phyloP scores from a whole-genome alignment of 306 rosid genomes.

The Cicer judaicum region DNA sequence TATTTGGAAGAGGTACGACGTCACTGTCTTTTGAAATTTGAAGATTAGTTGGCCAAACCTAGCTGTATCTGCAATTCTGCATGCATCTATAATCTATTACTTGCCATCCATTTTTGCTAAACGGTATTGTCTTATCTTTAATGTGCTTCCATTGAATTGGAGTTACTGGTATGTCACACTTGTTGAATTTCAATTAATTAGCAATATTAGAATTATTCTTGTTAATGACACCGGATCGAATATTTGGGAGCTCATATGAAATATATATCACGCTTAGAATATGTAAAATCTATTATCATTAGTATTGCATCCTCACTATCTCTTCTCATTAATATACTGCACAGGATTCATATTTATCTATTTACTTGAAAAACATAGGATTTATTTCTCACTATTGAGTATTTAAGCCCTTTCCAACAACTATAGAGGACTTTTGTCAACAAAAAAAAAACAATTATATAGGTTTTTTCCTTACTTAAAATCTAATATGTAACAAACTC shows the following conservation, averaged over 20 bases:
- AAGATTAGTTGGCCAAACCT: neutral
- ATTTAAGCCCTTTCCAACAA: neutral
- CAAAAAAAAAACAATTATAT: no score
- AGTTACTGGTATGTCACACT: neutral
- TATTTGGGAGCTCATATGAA: no score
- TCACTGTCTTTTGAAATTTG: neutral
- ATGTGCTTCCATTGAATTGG: neutral
- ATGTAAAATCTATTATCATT: no score
- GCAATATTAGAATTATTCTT: no score
- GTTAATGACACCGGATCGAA: no score
- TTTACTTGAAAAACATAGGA: no score
- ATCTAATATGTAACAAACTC: no score
- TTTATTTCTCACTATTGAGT: neutral
- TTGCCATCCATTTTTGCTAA: neutral
- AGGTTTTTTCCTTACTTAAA: neutral
- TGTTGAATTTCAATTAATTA: neutral
- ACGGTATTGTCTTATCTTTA: neutral
- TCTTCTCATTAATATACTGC: neutral
- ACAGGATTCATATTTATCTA: no score
- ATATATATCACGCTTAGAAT: neutral
- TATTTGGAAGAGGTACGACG: slow-evolving; percentile 4
- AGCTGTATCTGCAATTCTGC: neutral
- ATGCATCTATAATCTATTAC: neutral
- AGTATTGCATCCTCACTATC: neutral
- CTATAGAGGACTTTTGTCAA: neutral